Base-by-base conservation (phyloP, 2,329 filamentous ascomycete genomes). In the Amesomyces nigricolor region DNA sequence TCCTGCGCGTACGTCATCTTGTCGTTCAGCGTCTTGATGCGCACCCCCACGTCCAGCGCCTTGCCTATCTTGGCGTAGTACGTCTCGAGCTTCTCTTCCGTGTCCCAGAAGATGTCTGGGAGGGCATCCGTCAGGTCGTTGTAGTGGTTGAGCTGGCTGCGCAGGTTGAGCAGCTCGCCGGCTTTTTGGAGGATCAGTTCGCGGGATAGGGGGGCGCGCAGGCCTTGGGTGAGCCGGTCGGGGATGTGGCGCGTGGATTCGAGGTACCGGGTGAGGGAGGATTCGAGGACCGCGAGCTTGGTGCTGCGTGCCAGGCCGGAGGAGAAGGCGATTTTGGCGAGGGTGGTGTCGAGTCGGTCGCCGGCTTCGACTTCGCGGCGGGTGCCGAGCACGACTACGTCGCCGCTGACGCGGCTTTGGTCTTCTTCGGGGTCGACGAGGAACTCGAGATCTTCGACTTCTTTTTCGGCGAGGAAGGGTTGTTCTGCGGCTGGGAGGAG, bases 1-100 rank as follows among this genome's bases (percentile, higher is more conserved):
- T 97, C 92, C 66, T 94, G 89, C 1, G 92, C 94, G 69, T 99
- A 97, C 67, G 96, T 92, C 82, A 99, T 95, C 75, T 95, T 95
- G 73, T 95, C 89, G 70, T 99, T 99, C 63, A 97, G 73, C 16
- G 89, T 85, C 65, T 88, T 89, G 73, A 97, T 97, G 49, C 94
- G 82, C 26, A 94, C 89, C 35, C 89, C 88, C 22, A 97, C 91
- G 70, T 97, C 94, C 37, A 99, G 79, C 0, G 91, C 90, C 53
- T 86, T 83, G 40, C 92, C 91, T 40, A 96, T 90, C 70, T 94
- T 88, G 63, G 96, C 91, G 70, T 97, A 99, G 73, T 96, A 97
- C 30, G 87, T 88, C 70, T 96, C 94, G 2, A 99, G 78, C 0
- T 91, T 89, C 2, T 96, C 82, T 70, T 96, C 91, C 64, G 82